Percentiles rank a stretch among this genome's conserved stretches.
Conservation (phyloP, 2,329 filamentous ascomycete species). For the Talaromyces albobiverticillius region DNA sequence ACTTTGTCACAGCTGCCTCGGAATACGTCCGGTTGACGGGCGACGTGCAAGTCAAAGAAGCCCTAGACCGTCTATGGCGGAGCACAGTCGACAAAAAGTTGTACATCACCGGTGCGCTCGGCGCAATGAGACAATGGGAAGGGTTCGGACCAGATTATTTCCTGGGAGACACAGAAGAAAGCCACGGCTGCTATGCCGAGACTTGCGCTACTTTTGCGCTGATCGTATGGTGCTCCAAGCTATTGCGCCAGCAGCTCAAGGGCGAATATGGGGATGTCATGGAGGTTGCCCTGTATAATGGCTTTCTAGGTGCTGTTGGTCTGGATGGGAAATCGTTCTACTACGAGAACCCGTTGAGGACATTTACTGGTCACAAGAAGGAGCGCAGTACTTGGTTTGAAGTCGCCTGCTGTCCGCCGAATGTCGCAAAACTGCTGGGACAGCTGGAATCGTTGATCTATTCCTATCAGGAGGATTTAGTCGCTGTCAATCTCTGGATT, state of each 20-base stretch:
- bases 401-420: slow-evolving; percentile 60
- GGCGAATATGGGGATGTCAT: slow-evolving; percentile 57
- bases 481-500: slow-evolving; percentile 43
- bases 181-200: slow-evolving; percentile 62
- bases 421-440: slow-evolving; percentile 55
- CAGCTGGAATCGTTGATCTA: slow-evolving; percentile 57
- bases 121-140: slow-evolving; percentile 57
- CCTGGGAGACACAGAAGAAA: slow-evolving; percentile 57
- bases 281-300: slow-evolving; percentile 61
- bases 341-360: slow-evolving; percentile 61
- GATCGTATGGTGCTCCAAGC: slow-evolving; percentile 15
- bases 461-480: slow-evolving; percentile 19
- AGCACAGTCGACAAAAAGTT: slow-evolving; percentile 63
- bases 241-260: slow-evolving; percentile 38
- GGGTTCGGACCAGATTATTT: slow-evolving; percentile 61
- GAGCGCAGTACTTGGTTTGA: slow-evolving; percentile 58
- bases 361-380: slow-evolving; percentile 50
- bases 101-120: slow-evolving; percentile 62
- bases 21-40: slow-evolving; percentile 48
- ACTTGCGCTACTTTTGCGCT: slow-evolving; percentile 51
- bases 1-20: slow-evolving; percentile 58
- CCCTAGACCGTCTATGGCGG: slow-evolving; percentile 53
- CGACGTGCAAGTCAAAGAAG: slow-evolving; percentile 31
- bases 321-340: slow-evolving; percentile 57
- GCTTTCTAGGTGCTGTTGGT: slow-evolving; percentile 57